Evolutionary conservation across 1,284 basidiomycete species (phyloP).

Genomic region (Cutaneotrichosporon cavernicola): DNA sequence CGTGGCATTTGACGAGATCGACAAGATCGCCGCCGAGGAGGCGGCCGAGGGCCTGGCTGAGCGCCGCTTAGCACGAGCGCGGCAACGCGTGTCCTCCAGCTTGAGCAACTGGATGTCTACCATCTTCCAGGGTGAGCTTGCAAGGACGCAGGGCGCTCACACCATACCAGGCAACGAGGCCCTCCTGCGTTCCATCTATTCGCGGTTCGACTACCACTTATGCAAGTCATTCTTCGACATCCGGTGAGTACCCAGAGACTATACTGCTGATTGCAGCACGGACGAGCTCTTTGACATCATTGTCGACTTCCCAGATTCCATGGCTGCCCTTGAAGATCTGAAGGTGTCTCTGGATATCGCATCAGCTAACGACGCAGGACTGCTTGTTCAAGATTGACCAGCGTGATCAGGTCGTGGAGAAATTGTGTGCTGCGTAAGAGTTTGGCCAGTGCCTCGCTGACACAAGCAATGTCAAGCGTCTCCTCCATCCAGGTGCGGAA

Average conservation of each 20-base stretch:
- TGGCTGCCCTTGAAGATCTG: conserved; percentile 81
- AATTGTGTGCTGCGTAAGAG: conserved; percentile 47
- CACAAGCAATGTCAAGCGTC: conserved; percentile 72
- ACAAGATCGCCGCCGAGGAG: conserved; percentile 64
- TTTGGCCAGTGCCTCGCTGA: conserved; percentile 14
- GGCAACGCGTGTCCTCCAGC: conserved; percentile 71
- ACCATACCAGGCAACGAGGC: conserved; percentile 44
- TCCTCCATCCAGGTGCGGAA: conserved; percentile 93
- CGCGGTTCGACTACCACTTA: conserved; percentile 85
- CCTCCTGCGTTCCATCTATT: conserved; percentile 71
- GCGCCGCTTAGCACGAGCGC: conserved; percentile 63
- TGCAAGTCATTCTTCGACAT: conserved; percentile 83
- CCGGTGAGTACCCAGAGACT: conserved; percentile 57
- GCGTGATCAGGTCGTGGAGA: conserved; percentile 45
- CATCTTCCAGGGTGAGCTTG: conserved; percentile 61
- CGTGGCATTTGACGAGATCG: conserved; percentile 81
- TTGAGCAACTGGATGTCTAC: conserved; percentile 79
- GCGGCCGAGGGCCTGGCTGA: conserved; percentile 70
- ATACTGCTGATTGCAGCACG: conserved; percentile 58
- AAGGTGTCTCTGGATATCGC: conserved; percentile 56
- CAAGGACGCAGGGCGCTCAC: neutral
- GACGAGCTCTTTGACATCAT: conserved; percentile 94
- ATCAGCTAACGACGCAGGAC: conserved; percentile 28
- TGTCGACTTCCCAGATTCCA: conserved; percentile 85
- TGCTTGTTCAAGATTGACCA: conserved; percentile 47